Percentiles rank a stretch among this genome's conserved stretches.
Evolutionary conservation across 2,329 filamentous ascomycete genomes (phyloP).

Genomic region (Diaporthe eres): DNA sequence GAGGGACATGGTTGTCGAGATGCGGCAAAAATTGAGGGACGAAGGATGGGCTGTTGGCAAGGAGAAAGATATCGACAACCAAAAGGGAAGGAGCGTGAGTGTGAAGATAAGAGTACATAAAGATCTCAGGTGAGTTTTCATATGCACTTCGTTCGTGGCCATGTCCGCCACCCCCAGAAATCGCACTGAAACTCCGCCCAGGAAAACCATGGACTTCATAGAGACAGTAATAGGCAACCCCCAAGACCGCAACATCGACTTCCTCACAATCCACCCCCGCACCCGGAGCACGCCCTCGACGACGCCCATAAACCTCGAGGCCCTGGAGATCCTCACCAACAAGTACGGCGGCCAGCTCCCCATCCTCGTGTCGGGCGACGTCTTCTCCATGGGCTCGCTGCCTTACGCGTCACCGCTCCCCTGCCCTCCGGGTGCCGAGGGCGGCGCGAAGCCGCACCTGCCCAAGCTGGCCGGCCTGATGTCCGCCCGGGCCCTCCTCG

Average conservation of each 20-base stretch:
- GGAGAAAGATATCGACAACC: conserved; percentile 58
- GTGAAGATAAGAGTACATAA: conserved; percentile 80
- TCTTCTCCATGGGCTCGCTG: conserved; percentile 69
- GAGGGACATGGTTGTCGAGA: conserved; percentile 74
- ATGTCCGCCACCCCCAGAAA: not conserved
- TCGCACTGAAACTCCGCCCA: conserved; percentile 41
- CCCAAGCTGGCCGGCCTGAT: conserved; percentile 74
- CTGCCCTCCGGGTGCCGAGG: conserved; percentile 46
- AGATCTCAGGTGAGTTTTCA: conserved; percentile 64
- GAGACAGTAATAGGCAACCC: conserved; percentile 71
- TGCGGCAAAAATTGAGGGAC: conserved; percentile 63
- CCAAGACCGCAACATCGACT: conserved; percentile 70
- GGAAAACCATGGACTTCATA: conserved; percentile 73
- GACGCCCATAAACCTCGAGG: conserved; percentile 72
- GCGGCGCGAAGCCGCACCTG: conserved; percentile 48
- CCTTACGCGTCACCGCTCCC: conserved; percentile 58
- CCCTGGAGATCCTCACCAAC: conserved; percentile 68
- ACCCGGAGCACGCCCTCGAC: conserved; percentile 72
- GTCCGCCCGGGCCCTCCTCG: conserved; percentile 77
- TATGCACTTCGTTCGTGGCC: not conserved
- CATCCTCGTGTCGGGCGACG: conserved; percentile 77
- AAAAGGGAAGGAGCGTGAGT: conserved; percentile 71
- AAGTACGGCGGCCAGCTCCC: conserved; percentile 70
- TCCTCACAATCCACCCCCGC: conserved; percentile 79
- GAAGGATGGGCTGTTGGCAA: conserved; percentile 68